Conservation (phyloP, 2,329 filamentous ascomycete genomes). For the Scedosporium aurantiacum region DNA sequence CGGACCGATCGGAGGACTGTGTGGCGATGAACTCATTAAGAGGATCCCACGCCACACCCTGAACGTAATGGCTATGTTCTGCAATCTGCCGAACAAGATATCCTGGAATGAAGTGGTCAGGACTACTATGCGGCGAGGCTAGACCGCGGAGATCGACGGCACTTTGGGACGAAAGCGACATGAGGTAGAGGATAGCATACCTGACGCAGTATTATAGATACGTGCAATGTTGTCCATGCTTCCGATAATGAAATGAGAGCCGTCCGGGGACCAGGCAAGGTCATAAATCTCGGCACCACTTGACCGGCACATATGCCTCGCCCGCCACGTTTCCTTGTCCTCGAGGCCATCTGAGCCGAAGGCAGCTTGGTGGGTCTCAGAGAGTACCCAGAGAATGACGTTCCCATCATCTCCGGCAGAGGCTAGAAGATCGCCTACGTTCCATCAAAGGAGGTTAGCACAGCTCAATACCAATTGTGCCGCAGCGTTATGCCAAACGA, state of each 20-base stretch:
- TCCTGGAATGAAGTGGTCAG: slow-evolving; percentile 22
- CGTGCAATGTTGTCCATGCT: slow-evolving; percentile 98
- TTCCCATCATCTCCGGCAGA: slow-evolving; percentile 97
- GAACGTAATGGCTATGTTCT: slow-evolving; percentile 95
- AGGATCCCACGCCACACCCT: slow-evolving; percentile 97
- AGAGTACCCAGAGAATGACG: slow-evolving; percentile 89
- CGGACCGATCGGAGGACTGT: slow-evolving; percentile 93
- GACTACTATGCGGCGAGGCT: background rate
- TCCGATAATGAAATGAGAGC: slow-evolving; percentile 88
- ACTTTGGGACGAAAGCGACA: slow-evolving; percentile 7
- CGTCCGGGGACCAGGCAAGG: slow-evolving; percentile 97
- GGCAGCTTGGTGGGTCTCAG: slow-evolving; percentile 56
- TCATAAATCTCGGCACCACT: slow-evolving; percentile 96
- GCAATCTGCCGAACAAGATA: slow-evolving; percentile 80
- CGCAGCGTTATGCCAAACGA: no score
- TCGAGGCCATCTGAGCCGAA: slow-evolving; percentile 80
- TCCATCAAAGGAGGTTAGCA: slow-evolving; percentile 3
- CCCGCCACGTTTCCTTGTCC: slow-evolving; percentile 93
- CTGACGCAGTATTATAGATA: slow-evolving; percentile 90
- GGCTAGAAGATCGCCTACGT: slow-evolving; percentile 75
- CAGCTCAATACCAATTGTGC: background rate
- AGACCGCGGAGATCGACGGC: background rate
- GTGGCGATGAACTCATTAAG: slow-evolving; percentile 97
- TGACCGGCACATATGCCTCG: slow-evolving; percentile 95
- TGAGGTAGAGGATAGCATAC: slow-evolving; percentile 33